These are phyloP conservation scores for Pseudogymnoascus sp. DNA, from an alignment of 2,329 filamentous ascomycete genomes.

Conservation along the genomic window DNA sequence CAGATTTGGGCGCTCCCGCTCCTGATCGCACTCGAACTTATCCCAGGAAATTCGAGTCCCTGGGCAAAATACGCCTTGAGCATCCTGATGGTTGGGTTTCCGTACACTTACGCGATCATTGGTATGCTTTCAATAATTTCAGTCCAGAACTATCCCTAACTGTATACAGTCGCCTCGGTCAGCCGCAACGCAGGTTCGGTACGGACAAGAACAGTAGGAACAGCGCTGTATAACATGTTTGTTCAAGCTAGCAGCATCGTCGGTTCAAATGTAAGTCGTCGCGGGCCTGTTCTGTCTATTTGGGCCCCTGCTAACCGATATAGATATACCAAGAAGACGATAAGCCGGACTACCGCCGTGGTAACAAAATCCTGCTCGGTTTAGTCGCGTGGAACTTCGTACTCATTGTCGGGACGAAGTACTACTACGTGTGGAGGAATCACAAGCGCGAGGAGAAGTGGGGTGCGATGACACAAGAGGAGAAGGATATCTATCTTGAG, in stretches of 20 bases:
- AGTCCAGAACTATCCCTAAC: constrained; percentile 36
- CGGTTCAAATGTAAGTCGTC: constrained; percentile 19
- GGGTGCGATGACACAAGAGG: constrained; percentile 36
- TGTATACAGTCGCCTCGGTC: constrained; percentile 41
- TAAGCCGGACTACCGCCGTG: constrained; percentile 43
- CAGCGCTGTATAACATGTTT: constrained; percentile 53
- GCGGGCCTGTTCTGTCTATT: background rate
- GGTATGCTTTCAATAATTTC: constrained; percentile 35
- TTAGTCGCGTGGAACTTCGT: constrained; percentile 39
- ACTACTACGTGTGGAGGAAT: constrained; percentile 41
- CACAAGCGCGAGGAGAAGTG: constrained; percentile 32
- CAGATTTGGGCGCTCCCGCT: constrained; percentile 34
- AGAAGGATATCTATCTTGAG: constrained; percentile 37
- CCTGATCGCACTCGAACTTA: constrained; percentile 25
- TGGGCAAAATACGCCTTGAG: constrained; percentile 26
- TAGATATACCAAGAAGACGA: constrained; percentile 37
- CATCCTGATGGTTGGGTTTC: constrained; percentile 21
- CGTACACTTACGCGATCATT: constrained; percentile 12
- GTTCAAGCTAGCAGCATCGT: constrained; percentile 37
- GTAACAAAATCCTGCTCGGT: constrained; percentile 47
- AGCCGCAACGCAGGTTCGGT: constrained; percentile 54
- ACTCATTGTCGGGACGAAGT: constrained; percentile 37
- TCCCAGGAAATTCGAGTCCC: constrained; percentile 16
- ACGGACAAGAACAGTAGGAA: constrained; percentile 52
- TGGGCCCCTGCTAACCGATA: background rate